Evolutionary conservation across 1,139 yeast genomes (phyloP).

Genomic region (Zygotorulaspora mrakii): DNA sequence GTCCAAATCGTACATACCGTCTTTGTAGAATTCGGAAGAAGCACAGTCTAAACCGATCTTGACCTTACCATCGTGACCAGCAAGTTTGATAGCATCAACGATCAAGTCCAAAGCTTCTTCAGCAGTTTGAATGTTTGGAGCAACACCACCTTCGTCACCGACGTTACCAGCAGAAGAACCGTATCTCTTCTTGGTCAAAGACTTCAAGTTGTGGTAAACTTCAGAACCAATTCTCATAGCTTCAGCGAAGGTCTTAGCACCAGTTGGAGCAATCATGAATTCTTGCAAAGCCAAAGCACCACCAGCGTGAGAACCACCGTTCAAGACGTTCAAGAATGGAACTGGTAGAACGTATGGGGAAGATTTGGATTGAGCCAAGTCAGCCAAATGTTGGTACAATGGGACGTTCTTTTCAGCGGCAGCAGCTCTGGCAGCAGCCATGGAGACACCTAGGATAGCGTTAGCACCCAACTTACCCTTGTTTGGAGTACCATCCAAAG

Average conservation of each 20-base stretch:
- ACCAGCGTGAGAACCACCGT: constrained; percentile 99
- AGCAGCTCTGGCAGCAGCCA: constrained; percentile 91
- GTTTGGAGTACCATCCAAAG: constrained; percentile 90
- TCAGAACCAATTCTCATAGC: constrained; percentile 94
- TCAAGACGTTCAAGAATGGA: constrained; percentile 95
- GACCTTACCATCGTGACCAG: constrained; percentile 91
- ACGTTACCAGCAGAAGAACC: constrained; percentile 98
- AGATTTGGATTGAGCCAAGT: constrained; percentile 54
- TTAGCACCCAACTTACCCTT: constrained; percentile 93
- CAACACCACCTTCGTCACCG: constrained; percentile 99
- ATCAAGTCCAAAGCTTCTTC: constrained; percentile 94
- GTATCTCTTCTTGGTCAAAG: constrained; percentile 84
- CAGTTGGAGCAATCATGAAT: constrained; percentile 95
- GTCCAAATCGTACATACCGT: constrained; percentile 93
- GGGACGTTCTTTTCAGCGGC: constrained; percentile 88
- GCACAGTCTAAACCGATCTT: constrained; percentile 93
- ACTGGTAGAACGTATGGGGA: constrained; percentile 86
- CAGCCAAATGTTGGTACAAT: constrained; percentile 80
- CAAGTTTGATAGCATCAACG: constrained; percentile 76
- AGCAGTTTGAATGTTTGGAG: constrained; percentile 90
- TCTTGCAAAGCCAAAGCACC: constrained; percentile 98
- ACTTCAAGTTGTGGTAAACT: constrained; percentile 92
- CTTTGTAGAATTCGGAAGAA: constrained; percentile 93
- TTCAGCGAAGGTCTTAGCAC: constrained; percentile 82
- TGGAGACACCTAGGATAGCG: constrained; percentile 91